phyloP scores from a whole-genome alignment of 176 grass and related monocot species.

The Triticum turgidum region DNA sequence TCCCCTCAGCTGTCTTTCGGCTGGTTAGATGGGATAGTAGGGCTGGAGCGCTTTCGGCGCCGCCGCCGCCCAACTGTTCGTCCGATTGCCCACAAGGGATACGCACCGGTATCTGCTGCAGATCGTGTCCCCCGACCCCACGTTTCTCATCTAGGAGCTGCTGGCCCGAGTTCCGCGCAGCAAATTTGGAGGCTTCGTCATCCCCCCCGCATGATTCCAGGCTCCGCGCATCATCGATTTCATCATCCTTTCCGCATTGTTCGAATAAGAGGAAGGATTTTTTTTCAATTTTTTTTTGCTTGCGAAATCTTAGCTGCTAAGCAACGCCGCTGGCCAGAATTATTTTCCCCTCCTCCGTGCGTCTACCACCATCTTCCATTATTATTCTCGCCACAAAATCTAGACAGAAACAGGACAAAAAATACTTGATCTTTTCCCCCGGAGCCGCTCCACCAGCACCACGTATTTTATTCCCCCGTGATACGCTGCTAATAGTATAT shows the following conservation, averaged over 20 bases:
- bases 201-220: neutral
- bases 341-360: neutral
- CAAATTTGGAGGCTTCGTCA: too few relatives aligned
- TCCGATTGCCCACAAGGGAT: neutral
- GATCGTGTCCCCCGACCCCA: neutral
- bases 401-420: neutral
- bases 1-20: neutral
- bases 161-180: neutral
- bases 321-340: neutral
- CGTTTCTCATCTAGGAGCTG: neutral
- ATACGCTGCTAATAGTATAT: neutral
- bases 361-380: neutral
- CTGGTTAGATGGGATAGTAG: neutral
- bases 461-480: neutral
- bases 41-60: too few relatives aligned
- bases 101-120: rapidly evolving
- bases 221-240: too few relatives aligned
- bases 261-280: neutral
- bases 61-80: neutral
- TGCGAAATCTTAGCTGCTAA: neutral
- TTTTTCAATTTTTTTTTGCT: too few relatives aligned
- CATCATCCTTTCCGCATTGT: neutral
- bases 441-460: neutral
- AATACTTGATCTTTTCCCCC: too few relatives aligned
- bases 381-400: neutral